Evolutionary conservation across 2,329 filamentous ascomycete species (phyloP).

Genomic region (Aspergillus sp.): DNA sequence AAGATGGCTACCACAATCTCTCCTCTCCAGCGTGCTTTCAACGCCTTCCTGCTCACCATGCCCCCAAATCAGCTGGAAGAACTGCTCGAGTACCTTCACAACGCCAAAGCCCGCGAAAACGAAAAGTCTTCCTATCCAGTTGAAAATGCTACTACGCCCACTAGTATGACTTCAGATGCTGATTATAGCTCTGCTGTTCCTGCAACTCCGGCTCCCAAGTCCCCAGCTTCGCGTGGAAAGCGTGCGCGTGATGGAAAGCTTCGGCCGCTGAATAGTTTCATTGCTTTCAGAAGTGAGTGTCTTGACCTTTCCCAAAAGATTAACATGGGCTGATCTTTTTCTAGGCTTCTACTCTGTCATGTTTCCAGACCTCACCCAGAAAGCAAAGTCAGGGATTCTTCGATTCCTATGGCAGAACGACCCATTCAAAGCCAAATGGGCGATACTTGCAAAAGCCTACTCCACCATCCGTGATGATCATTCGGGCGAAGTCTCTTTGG

Average conservation of each 20-base stretch:
- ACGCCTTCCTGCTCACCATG: slow-evolving; percentile 19
- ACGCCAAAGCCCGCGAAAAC: slow-evolving; percentile 5
- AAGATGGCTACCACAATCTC: slow-evolving; percentile 13
- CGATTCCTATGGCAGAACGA: slow-evolving; percentile 48
- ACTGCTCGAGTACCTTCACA: slow-evolving; percentile 14
- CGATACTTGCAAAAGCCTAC: slow-evolving; percentile 52
- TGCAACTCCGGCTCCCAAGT: slow-evolving; percentile 4
- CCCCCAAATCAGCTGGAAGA: slow-evolving; percentile 17
- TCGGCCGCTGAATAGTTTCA: slow-evolving; percentile 34
- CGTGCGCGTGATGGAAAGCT: slow-evolving; percentile 15
- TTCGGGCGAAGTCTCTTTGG: slow-evolving; percentile 37
- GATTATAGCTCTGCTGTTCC: slow-evolving; percentile 3
- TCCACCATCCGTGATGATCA: slow-evolving; percentile 50
- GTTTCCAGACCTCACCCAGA: slow-evolving; percentile 47
- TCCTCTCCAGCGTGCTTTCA: slow-evolving; percentile 21
- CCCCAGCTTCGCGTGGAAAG: slow-evolving; percentile 12
- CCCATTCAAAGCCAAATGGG: slow-evolving; percentile 48
- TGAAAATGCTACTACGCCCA: slow-evolving; percentile 1
- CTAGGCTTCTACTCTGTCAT: slow-evolving; percentile 45
- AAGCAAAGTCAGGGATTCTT: slow-evolving; percentile 48
- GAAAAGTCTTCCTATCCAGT: slow-evolving; percentile 2
- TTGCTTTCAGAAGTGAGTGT: slow-evolving; percentile 33
- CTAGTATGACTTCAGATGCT: neutral
- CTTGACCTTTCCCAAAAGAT: neutral
- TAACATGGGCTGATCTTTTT: slow-evolving; percentile 5